Percentiles rank a stretch among this genome's conserved stretches.
Evolutionary conservation across 768 basidiomycete genomes (phyloP).

Genomic region (Myochromella boudieri): DNA sequence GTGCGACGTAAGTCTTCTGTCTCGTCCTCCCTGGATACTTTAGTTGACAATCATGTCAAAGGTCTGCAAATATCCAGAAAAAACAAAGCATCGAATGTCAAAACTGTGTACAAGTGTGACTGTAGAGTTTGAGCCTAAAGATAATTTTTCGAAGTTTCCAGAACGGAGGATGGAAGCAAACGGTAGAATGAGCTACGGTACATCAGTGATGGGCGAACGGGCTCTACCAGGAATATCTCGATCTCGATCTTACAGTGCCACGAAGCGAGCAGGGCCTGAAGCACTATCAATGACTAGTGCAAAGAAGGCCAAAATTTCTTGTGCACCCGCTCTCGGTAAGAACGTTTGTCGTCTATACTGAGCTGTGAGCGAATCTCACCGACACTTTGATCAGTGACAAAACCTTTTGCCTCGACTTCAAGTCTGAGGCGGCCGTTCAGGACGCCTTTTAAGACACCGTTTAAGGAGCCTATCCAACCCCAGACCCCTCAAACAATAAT

Average conservation of each 20-base stretch:
- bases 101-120: constrained; percentile 46
- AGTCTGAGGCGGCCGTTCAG: constrained; percentile 50
- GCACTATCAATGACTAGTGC: constrained; percentile 2
- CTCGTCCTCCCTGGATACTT: neutral
- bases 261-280: constrained; percentile 13
- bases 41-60: constrained; percentile 22
- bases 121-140: constrained; percentile 20
- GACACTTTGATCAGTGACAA: constrained; percentile 37
- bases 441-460: constrained; percentile 32
- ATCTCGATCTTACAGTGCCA: constrained; percentile 6
- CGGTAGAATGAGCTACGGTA: neutral
- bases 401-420: constrained; percentile 39
- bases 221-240: neutral
- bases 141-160: constrained; percentile 3
- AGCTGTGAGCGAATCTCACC: neutral
- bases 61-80: constrained; percentile 81
- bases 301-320: constrained; percentile 35
- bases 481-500: neutral
- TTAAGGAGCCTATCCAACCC: constrained; percentile 2
- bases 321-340: constrained; percentile 33
- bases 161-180: constrained; percentile 4
- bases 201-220: neutral
- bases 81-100: constrained; percentile 46
- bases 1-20: constrained; percentile 67
- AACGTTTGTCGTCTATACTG: neutral